Base-by-base conservation (phyloP, 148 eudicot genomes). In the Oxyria digyna region DNA sequence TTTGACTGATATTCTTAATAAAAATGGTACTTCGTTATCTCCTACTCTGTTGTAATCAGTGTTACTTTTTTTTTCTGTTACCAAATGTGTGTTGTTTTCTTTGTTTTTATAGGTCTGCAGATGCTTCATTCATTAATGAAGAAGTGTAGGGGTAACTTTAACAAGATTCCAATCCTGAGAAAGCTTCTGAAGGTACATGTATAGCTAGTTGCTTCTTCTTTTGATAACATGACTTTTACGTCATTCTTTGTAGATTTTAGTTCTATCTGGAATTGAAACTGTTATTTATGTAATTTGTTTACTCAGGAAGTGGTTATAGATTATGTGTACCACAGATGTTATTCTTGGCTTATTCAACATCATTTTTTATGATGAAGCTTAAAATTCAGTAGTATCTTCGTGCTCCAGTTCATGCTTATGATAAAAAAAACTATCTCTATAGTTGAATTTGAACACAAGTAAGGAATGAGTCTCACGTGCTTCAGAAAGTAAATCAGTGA, bases 71-170 rank as follows among this genome's bases (percentile, higher is more conserved):
- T 50, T 50, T 49, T 50, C 10, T 50, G 8, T 50, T 50, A 50
- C 57, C 10, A 3, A 45, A 45, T 8, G 24, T 1, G 11, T 49
- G 6, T 20, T 50, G 46, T 69, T 29, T 52, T 46, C 31, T 35
- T 74, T 67, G 33, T 49, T 63, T 69, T 71, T 74, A 8, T 74
- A 93, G 98, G 98, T 77, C 78, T 87, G 83, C 98, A 93, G 77
- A 89, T 93, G 98, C 76, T 93, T 45, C 98, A 93, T 79, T 89
- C 86, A 71, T 86, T 93, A 80, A 73, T 93, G 88, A 93, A 93
- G 83, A 81, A 81, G 64, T 89, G 77, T 42, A 86, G 95, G 74
- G 79, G 76, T 68, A 87, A 86, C 75, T 93, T 86, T 70, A 85
- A 77, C 43, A 87, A 86, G 81, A 89, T 87, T 75, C 96, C 96